phyloP scores from a whole-genome alignment of 2,329 filamentous ascomycete genomes.

The Ophiostoma pallidulum region DNA sequence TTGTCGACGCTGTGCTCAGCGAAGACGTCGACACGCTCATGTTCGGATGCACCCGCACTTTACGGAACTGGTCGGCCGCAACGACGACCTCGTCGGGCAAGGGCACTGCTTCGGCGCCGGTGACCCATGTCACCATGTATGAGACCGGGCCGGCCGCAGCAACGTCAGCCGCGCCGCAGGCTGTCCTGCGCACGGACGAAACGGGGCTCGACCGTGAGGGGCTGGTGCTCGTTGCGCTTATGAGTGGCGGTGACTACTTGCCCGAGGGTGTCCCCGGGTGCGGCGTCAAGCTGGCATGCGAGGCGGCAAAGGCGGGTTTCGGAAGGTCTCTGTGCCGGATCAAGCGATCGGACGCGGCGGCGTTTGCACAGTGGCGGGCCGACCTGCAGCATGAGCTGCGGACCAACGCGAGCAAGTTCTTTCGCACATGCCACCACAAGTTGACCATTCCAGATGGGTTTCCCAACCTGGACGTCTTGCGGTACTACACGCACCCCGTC shows the following conservation, averaged over 20 bases:
- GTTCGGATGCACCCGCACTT: slow-evolving; percentile 76
- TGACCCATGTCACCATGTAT: slow-evolving; percentile 82
- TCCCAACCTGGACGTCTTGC: slow-evolving; percentile 66
- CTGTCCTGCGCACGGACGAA: slow-evolving; percentile 19
- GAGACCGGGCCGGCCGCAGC: slow-evolving; percentile 31
- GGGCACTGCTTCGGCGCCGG: slow-evolving; percentile 73
- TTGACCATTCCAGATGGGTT: slow-evolving; percentile 72
- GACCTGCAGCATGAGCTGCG: slow-evolving; percentile 64
- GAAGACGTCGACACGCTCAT: slow-evolving; percentile 97
- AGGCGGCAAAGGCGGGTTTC: slow-evolving; percentile 82
- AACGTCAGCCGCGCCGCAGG: background rate
- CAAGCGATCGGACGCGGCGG: slow-evolving; percentile 47
- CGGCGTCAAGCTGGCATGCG: slow-evolving; percentile 78
- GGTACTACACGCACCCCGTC: slow-evolving; percentile 80
- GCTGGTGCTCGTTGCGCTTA: slow-evolving; percentile 87
- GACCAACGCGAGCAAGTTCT: slow-evolving; percentile 76
- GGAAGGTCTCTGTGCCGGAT: slow-evolving; percentile 64
- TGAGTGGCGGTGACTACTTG: slow-evolving; percentile 92
- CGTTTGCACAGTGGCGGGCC: slow-evolving; percentile 61
- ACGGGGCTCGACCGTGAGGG: slow-evolving; percentile 69
- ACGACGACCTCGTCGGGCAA: slow-evolving; percentile 50
- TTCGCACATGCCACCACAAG: slow-evolving; percentile 64
- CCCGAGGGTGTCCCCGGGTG: slow-evolving; percentile 81
- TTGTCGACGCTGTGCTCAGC: slow-evolving; percentile 89
- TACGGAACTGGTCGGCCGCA: slow-evolving; percentile 69